These are phyloP conservation scores for Monosporascus sp. DNA, from an alignment of 2,329 filamentous ascomycete genomes.

Conservation along the genomic window DNA sequence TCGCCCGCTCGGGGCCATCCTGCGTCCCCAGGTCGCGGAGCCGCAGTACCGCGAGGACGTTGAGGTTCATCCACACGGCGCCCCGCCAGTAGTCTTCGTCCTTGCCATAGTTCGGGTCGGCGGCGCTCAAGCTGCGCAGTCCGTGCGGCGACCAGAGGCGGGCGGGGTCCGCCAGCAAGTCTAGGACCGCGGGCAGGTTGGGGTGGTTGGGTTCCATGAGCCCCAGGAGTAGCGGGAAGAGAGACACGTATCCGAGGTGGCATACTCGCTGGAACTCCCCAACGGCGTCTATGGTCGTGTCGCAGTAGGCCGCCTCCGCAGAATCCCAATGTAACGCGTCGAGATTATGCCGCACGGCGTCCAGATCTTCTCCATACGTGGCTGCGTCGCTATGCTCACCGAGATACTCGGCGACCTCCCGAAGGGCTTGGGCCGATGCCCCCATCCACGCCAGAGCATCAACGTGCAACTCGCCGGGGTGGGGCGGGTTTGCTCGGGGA, in stretches of 20 bases:
- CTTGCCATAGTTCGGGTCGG: slow-evolving; percentile 9
- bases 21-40: slow-evolving; percentile 34
- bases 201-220: slow-evolving; percentile 12
- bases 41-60: slow-evolving; percentile 48
- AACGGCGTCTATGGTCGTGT: slow-evolving; percentile 63
- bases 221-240: slow-evolving; percentile 14
- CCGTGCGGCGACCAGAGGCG: slow-evolving; percentile 11
- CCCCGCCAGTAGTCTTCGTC: slow-evolving; percentile 18
- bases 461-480: slow-evolving; percentile 88
- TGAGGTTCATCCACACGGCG: slow-evolving; percentile 16
- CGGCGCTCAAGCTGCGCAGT: slow-evolving; percentile 12
- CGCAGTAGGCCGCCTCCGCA: slow-evolving; percentile 74
- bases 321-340: slow-evolving; percentile 87
- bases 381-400: slow-evolving; percentile 66
- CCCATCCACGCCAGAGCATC: slow-evolving; percentile 93
- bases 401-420: slow-evolving; percentile 67
- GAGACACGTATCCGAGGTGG: slow-evolving; percentile 13
- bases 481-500: slow-evolving; percentile 82
- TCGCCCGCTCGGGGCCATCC: not conserved
- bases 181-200: slow-evolving; percentile 9
- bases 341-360: slow-evolving; percentile 73
- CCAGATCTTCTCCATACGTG: slow-evolving; percentile 64
- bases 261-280: slow-evolving; percentile 12
- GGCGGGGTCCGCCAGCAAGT: slow-evolving; percentile 8
- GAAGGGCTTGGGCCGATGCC: slow-evolving; percentile 76